Evolutionary conservation across 768 basidiomycete species (phyloP).

Genomic region (Psilocybe cubensis): DNA sequence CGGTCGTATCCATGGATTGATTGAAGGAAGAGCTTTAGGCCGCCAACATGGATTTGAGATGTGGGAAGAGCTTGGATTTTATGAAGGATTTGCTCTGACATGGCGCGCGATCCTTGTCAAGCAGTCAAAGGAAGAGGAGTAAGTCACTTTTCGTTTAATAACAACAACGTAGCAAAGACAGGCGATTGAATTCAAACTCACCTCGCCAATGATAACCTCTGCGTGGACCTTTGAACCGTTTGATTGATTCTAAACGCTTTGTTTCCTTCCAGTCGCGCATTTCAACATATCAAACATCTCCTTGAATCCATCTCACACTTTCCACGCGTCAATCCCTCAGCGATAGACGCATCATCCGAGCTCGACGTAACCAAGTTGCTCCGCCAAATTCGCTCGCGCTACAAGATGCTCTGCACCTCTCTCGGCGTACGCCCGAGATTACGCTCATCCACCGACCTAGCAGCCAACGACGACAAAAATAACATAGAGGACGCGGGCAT

Average conservation of each 20-base stretch:
- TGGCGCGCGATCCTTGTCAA: conserved; percentile 61
- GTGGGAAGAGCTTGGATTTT: conserved; percentile 97
- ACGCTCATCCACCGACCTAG: conserved; percentile 24
- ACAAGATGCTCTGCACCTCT: conserved; percentile 83
- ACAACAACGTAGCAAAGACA: too few species aligned
- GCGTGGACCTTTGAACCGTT: neutral
- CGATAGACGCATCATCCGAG: conserved; percentile 39
- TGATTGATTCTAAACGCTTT: neutral
- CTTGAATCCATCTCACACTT: conserved; percentile 75
- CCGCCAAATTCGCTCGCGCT: conserved; percentile 84
- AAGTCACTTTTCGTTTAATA: conserved; percentile 25
- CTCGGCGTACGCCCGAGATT: conserved; percentile 64
- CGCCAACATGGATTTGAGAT: conserved; percentile 92
- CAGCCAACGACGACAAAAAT: conserved; percentile 4
- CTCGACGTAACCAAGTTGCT: conserved; percentile 79
- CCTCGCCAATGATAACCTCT: too few species aligned
- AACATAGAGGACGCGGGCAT: conserved; percentile 7
- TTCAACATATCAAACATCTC: conserved; percentile 69
- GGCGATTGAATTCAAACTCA: too few species aligned
- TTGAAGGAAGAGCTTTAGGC: conserved; percentile 90
- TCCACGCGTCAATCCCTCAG: conserved; percentile 72
- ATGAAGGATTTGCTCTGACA: conserved; percentile 80
- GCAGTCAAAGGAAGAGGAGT: conserved; percentile 52
- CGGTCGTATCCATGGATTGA: conserved; percentile 86
- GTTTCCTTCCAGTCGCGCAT: conserved; percentile 48